phyloP scores from a whole-genome alignment of 2,329 filamentous ascomycete genomes.

The Elsinoe perseae region DNA sequence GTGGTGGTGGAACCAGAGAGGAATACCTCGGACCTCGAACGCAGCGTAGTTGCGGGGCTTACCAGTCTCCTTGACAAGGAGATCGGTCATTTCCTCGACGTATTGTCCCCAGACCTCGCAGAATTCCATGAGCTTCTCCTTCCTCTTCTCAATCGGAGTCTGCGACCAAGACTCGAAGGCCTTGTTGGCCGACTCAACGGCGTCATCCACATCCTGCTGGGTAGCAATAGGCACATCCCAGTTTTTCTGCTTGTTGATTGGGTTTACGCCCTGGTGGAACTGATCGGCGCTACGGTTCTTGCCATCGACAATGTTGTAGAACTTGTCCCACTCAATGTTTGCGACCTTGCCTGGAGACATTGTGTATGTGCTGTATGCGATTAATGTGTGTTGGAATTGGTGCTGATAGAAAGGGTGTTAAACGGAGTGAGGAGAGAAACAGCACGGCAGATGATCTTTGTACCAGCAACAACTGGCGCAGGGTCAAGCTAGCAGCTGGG shows the following conservation, averaged over 20 bases:
- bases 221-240: conserved; percentile 32
- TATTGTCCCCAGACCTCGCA: conserved; percentile 28
- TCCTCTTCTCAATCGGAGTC: conserved; percentile 30
- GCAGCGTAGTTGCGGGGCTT: conserved; percentile 38
- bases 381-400: not conserved
- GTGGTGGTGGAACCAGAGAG: conserved; percentile 34
- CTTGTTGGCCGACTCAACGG: conserved; percentile 30
- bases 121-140: conserved; percentile 30
- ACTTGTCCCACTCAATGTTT: conserved; percentile 31
- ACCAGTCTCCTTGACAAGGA: conserved; percentile 33
- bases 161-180: conserved; percentile 32
- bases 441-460: conserved; percentile 11
- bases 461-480: conserved; percentile 4
- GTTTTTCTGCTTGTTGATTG: conserved; percentile 31
- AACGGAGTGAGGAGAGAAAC: not conserved
- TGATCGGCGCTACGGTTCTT: conserved; percentile 27
- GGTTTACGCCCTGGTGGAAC: conserved; percentile 30
- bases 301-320: conserved; percentile 35
- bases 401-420: not conserved
- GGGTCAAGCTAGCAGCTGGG: conserved; percentile 6
- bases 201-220: conserved; percentile 34
- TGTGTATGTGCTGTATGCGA: conserved; percentile 19
- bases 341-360: conserved; percentile 42
- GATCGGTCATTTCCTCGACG: conserved; percentile 29
- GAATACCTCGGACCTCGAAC: conserved; percentile 33